Evolutionary conservation across 768 basidiomycete species (phyloP).

Genomic region (Leccinum subtestaceum): DNA sequence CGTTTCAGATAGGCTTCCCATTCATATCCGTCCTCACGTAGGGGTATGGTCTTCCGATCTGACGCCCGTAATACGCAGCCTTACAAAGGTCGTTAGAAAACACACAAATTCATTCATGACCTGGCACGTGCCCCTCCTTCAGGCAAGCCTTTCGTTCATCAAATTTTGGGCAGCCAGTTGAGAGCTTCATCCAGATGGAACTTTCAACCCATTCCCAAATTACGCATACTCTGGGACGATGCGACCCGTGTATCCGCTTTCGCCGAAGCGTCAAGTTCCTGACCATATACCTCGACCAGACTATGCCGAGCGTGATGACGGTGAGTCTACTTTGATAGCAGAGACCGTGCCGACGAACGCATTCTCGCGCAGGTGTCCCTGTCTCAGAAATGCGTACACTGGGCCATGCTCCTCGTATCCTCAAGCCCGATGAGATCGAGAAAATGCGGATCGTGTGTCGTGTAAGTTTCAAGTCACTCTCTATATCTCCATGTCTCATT

Average conservation of each 20-base stretch:
- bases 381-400: slow-evolving; percentile 53
- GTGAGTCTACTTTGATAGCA: slow-evolving; percentile 38
- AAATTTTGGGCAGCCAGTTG: not conserved
- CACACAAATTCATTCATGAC: slow-evolving; percentile 75
- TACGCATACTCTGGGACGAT: slow-evolving; percentile 78
- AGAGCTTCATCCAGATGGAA: slow-evolving; percentile 51
- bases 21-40: slow-evolving; percentile 3
- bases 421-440: slow-evolving; percentile 73
- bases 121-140: slow-evolving; percentile 40
- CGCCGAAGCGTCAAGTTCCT: slow-evolving; percentile 72
- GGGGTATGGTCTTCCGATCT: slow-evolving; percentile 22
- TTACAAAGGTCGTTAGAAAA: slow-evolving; percentile 52
- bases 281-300: slow-evolving; percentile 85
- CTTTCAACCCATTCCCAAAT: slow-evolving; percentile 75
- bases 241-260: slow-evolving; percentile 86
- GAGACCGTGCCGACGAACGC: not conserved
- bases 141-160: slow-evolving; percentile 7
- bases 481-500: not conserved
- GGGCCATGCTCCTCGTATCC: slow-evolving; percentile 62
- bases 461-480: slow-evolving; percentile 47
- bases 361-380: slow-evolving; percentile 48
- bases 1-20: not conserved
- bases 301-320: slow-evolving; percentile 62
- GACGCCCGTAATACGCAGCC: not conserved
- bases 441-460: slow-evolving; percentile 86